These are phyloP conservation scores for Ogataea minuta DNA, from an alignment of 805 yeast genomes.

Conservation along the genomic window DNA sequence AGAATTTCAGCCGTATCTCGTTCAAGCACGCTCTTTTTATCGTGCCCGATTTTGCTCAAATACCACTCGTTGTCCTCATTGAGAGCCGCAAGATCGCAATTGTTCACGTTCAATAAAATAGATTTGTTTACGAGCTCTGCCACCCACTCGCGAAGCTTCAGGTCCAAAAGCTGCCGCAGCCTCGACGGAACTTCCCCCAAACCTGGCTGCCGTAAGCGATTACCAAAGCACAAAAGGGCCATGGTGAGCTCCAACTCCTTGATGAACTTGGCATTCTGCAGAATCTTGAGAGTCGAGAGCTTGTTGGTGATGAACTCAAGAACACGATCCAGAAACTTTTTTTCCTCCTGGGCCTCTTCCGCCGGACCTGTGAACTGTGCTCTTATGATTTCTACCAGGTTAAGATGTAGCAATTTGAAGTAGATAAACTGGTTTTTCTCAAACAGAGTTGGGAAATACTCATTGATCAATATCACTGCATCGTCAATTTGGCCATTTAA, in stretches of 20 bases:
- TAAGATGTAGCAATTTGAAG: slow-evolving; percentile 68
- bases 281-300: slow-evolving; percentile 30
- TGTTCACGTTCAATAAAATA: slow-evolving; percentile 42
- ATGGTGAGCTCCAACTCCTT: slow-evolving; percentile 77
- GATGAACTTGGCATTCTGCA: slow-evolving; percentile 51
- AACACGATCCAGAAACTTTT: slow-evolving; percentile 50
- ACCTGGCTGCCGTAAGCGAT: slow-evolving; percentile 20
- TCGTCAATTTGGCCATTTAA: slow-evolving; percentile 58
- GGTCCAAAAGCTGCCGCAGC: slow-evolving; percentile 54
- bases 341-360: slow-evolving; percentile 34
- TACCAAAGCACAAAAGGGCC: slow-evolving; percentile 66
- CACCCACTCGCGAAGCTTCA: slow-evolving; percentile 60
- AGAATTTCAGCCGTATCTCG: slow-evolving; percentile 5
- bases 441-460: slow-evolving; percentile 60
- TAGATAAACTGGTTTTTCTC: slow-evolving; percentile 64
- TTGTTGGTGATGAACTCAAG: slow-evolving; percentile 61
- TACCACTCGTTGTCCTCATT: slow-evolving; percentile 16
- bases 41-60: slow-evolving; percentile 15
- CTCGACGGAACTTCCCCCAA: slow-evolving; percentile 49
- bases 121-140: slow-evolving; percentile 70
- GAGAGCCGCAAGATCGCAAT: slow-evolving; percentile 19
- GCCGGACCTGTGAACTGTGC: slow-evolving; percentile 37
- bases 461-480: slow-evolving; percentile 57
- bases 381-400: slow-evolving; percentile 78
- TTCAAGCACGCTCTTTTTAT: slow-evolving; percentile 5